phyloP scores from a whole-genome alignment of 2,329 filamentous ascomycete genomes.

The Fusarium decemcellulare region DNA sequence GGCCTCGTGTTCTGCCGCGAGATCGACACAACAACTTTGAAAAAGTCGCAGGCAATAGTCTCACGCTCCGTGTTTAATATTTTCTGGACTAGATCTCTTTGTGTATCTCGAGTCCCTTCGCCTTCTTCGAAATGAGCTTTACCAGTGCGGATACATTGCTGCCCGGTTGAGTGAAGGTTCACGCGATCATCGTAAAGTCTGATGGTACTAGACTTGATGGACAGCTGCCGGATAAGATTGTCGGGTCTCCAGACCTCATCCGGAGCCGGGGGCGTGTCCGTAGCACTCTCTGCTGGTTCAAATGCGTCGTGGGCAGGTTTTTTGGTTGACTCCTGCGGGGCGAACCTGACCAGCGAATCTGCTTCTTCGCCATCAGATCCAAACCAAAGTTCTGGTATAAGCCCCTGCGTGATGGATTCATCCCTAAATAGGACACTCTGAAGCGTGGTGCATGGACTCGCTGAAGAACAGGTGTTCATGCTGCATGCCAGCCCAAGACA shows the following conservation, averaged over 20 bases:
- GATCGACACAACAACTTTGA: slow-evolving; percentile 81
- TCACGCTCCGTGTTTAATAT: slow-evolving; percentile 85
- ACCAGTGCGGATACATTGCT: no score
- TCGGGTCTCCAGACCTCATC: slow-evolving; percentile 90
- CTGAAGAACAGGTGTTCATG: slow-evolving; percentile 82
- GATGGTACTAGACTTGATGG: no score
- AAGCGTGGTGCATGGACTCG: slow-evolving; percentile 81
- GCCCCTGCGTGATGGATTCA: slow-evolving; percentile 76
- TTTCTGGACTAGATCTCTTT: slow-evolving; percentile 69
- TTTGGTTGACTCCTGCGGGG: slow-evolving; percentile 61
- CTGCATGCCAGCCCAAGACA: slow-evolving; percentile 89
- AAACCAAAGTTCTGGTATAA: slow-evolving; percentile 79
- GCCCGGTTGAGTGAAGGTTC: no score
- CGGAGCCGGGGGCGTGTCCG: slow-evolving; percentile 70
- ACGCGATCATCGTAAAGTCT: no score
- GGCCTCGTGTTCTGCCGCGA: slow-evolving; percentile 88
- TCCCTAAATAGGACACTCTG: slow-evolving; percentile 78
- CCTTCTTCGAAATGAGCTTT: slow-evolving; percentile 55
- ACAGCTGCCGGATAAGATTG: no score
- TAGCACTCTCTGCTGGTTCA: slow-evolving; percentile 64
- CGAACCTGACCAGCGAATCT: slow-evolving; percentile 57
- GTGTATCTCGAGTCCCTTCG: slow-evolving; percentile 55
- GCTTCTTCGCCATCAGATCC: slow-evolving; percentile 55
- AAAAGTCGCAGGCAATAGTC: slow-evolving; percentile 83
- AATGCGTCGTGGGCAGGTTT: slow-evolving; percentile 65